Evolutionary conservation across 116 monocot genomes (phyloP), one percentile per base, ranked within the genome.

Genomic region (Zostera marina): DNA sequence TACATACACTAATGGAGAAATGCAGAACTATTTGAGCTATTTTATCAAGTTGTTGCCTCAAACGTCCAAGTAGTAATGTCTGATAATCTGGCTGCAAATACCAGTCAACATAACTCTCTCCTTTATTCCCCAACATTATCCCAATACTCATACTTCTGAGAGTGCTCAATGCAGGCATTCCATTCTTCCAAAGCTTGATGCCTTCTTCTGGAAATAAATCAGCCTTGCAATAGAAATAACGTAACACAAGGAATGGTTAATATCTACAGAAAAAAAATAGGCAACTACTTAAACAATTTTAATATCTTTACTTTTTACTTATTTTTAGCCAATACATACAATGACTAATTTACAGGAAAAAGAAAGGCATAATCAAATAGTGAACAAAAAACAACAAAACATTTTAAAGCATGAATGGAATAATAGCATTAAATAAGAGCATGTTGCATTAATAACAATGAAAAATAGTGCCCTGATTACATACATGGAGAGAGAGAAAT

Each of bases 171-270:
- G 76, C 70, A 24, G 98, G 98, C 64, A 89, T 72, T 61, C 76
- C 86, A 41, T 76, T 69, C 70, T 63, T 83, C 98, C 98, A 98
- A 43, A 72, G 71, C 90, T 86, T 90, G 68, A 90, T 77, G 51
- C 76, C 85, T 85, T 98, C 98, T 42, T 86, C 86, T 40, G 98
- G 90, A 59, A 89, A 73, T 43, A 98, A 70, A 74, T 90, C 86
- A 56, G 79, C 79, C 98, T 98, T 59, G 26, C 42, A 56, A 44
- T 11, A 32, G 25, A 65, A 49, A 41, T 20, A n/a, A 58, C 19
- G 19, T 8, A n/a, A 32, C 0, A 32, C 5, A 46, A 47, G 47
- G 11, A 0, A 26, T 42, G 24, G 46, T 48, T 8, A 38, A 43
- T 26, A n/a, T 47, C 24, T 16, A 54, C 8, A 54, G 6, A 21